Evolutionary conservation across 2,329 filamentous ascomycete species (phyloP), one percentile per base, ranked within the genome.

Genomic region (Phialemonium atrogriseum): DNA sequence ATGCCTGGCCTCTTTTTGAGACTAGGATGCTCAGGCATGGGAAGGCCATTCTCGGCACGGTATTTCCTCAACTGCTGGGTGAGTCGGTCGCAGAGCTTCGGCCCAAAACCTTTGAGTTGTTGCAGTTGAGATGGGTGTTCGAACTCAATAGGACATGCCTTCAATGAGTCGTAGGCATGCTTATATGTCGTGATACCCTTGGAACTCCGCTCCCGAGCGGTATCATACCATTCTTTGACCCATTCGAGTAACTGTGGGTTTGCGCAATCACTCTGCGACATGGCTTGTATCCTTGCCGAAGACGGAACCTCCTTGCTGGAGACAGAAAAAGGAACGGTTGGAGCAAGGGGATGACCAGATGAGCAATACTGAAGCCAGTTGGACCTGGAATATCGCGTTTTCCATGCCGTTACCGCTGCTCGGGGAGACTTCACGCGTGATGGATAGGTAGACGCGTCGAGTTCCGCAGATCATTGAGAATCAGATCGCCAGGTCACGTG

Each of bases 211-310:
- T 84, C 74, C 29, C 70, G 67, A 10, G 81, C 83, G 24, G 70
- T 52, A 26, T 87, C 80, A 30, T 81, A 69, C 80, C 80, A 86
- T 60, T 87, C 81, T 48, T 83, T 79, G 30, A 88, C 74, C 77
- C 81, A 88, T 41, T 61, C 59, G 9, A 88, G 66, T 7, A 86
- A 66, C 24, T 84, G 64, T 5, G 83, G 77, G 45, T 91, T 91
- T 11, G 76, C 70, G 41, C 73, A 79, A 17, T 62, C 45, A n/a
- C n/a, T n/a, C n/a, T n/a, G n/a, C n/a, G n/a, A n/a, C n/a, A n/a
- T n/a, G n/a, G n/a, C n/a, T n/a, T n/a, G n/a, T n/a, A n/a, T n/a
- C n/a, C n/a, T n/a, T n/a, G n/a, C n/a, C n/a, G n/a, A n/a, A n/a
- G n/a, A n/a, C n/a, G n/a, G n/a, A n/a, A n/a, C n/a, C n/a, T n/a